Evolutionary conservation across 2,329 filamentous ascomycete species (phyloP).

Genomic region (Penicillium sp.): DNA sequence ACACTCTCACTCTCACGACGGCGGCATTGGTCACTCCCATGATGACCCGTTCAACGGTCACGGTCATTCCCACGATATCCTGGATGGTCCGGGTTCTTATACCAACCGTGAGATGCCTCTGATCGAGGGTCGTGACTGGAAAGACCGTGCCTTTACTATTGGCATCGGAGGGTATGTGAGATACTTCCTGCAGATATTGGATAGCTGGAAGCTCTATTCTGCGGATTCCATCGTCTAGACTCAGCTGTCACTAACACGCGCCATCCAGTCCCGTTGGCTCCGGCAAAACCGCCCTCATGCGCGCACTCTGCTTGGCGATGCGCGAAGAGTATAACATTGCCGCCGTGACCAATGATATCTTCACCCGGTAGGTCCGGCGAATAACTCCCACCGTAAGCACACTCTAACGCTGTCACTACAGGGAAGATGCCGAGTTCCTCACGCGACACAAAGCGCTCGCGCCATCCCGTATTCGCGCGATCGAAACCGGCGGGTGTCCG

Average conservation of each 20-base stretch:
- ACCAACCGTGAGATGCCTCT: conserved; percentile 89
- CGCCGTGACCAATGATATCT: conserved; percentile 98
- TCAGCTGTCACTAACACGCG: not conserved
- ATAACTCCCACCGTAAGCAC: no score
- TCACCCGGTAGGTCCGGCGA: conserved; percentile 61
- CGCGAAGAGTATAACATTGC: conserved; percentile 78
- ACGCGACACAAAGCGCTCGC: conserved; percentile 79
- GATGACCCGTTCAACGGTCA: conserved; percentile 58
- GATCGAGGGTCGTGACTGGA: conserved; percentile 79
- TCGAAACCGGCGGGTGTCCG: conserved; percentile 95
- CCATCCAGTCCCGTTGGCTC: conserved; percentile 79
- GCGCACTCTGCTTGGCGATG: conserved; percentile 79
- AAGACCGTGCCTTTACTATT: conserved; percentile 84
- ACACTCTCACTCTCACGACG: conserved; percentile 40
- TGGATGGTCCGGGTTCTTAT: conserved; percentile 87
- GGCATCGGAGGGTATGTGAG: conserved; percentile 84
- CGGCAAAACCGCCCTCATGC: conserved; percentile 95
- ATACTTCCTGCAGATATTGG: no score
- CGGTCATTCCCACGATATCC: conserved; percentile 92
- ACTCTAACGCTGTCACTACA: not conserved
- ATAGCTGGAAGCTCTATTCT: no score
- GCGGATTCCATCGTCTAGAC: not conserved
- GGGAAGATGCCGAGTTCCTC: conserved; percentile 96
- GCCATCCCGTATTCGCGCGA: conserved; percentile 77
- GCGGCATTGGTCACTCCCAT: conserved; percentile 44